A percentile compares a stretch with the other conserved stretches of the same genome.
phyloP scores from a whole-genome alignment of 2,329 filamentous ascomycete species.

The Aspergillus sp. region DNA sequence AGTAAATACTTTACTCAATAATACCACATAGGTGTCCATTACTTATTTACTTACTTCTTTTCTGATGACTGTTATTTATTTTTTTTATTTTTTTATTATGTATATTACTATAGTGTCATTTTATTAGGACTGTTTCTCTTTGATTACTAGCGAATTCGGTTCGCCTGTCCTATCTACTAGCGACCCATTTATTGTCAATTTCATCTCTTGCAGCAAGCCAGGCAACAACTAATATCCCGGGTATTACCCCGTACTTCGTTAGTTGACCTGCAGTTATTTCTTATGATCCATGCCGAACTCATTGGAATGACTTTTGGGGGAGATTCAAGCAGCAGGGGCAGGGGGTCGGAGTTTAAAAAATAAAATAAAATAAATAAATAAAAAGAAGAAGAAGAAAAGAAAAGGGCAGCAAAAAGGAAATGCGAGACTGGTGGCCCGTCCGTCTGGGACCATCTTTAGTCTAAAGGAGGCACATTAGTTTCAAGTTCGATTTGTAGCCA shows the following conservation, averaged over 20 bases:
- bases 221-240: background rate
- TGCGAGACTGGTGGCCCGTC: background rate
- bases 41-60: background rate
- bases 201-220: background rate
- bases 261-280: conserved; percentile 1
- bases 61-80: no score
- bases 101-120: background rate
- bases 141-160: background rate
- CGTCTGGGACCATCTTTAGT: background rate
- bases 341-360: background rate
- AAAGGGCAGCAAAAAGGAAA: background rate
- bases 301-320: background rate
- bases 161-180: background rate
- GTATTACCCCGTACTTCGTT: background rate
- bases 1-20: background rate
- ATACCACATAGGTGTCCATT: background rate
- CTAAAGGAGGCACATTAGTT: background rate
- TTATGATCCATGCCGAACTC: conserved; percentile 12
- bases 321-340: background rate
- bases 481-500: conserved; percentile 4
- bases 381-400: background rate
- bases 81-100: background rate
- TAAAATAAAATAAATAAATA: no score
- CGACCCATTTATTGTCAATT: background rate
- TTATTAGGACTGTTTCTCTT: background rate